These are phyloP conservation scores for Wickerhamomyces alni DNA, from an alignment of 805 yeast genomes.

Conservation along the genomic window DNA sequence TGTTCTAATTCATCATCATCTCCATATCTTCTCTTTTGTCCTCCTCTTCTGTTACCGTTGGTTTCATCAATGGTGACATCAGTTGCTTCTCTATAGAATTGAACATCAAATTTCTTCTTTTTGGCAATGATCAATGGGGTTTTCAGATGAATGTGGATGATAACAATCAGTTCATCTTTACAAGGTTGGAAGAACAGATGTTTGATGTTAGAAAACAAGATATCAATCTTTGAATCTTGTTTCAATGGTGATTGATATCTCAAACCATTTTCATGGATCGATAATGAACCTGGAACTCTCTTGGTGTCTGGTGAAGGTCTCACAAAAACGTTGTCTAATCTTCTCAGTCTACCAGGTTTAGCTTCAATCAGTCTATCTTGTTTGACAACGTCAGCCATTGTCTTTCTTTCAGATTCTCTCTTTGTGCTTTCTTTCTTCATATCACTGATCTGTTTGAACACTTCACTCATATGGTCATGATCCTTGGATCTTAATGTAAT, in stretches of 20 bases:
- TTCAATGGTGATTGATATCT: conserved; percentile 85
- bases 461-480: conserved; percentile 85
- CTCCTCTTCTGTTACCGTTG: conserved; percentile 81
- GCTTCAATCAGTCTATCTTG: conserved; percentile 85
- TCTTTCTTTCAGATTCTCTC: conserved; percentile 85
- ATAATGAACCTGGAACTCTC: conserved; percentile 84
- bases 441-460: conserved; percentile 83
- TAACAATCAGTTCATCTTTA: conserved; percentile 87
- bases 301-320: conserved; percentile 98
- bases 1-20: conserved; percentile 98
- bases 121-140: conserved; percentile 94
- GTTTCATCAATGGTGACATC: conserved; percentile 97
- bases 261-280: conserved; percentile 93
- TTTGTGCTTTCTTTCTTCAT: conserved; percentile 88
- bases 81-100: conserved; percentile 93
- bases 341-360: conserved; percentile 76
- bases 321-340: conserved; percentile 81
- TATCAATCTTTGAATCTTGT: conserved; percentile 81
- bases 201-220: conserved; percentile 83
- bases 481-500: conserved; percentile 86
- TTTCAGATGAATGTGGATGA: conserved; percentile 88
- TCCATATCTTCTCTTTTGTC: conserved; percentile 73
- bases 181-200: conserved; percentile 95
- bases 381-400: conserved; percentile 87
- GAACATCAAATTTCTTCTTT: conserved; percentile 91